A percentile compares a stretch with the other conserved stretches of the same genome.
Conservation (phyloP, 2,329 filamentous ascomycete genomes). For the Pseudocercospora crystallina region DNA sequence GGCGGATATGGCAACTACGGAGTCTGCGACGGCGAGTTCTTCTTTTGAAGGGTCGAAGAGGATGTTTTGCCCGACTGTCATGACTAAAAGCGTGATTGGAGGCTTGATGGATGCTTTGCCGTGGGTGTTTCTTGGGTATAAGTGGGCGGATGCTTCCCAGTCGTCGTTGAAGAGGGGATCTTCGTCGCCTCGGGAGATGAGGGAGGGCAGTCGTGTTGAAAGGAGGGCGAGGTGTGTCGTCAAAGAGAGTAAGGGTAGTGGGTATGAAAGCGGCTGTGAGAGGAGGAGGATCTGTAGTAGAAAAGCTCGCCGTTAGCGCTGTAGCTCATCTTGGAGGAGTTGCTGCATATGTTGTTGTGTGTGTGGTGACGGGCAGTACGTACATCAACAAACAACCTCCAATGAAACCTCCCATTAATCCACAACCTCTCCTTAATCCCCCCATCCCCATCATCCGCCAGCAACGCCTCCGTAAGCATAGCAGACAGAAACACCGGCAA, state of each 20-base stretch:
- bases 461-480: constrained; percentile 84
- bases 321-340: too few species aligned
- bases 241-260: constrained; percentile 85
- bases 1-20: constrained; percentile 81
- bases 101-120: constrained; percentile 54
- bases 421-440: constrained; percentile 67
- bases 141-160: constrained; percentile 77
- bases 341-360: neutral
- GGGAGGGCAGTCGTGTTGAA: constrained; percentile 75
- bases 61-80: constrained; percentile 81
- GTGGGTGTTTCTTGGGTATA: constrained; percentile 61
- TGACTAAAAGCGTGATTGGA: constrained; percentile 86
- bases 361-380: constrained; percentile 38
- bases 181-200: constrained; percentile 89
- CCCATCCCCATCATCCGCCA: constrained; percentile 71
- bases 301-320: too few species aligned
- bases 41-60: constrained; percentile 91
- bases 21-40: constrained; percentile 89
- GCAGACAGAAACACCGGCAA: constrained; percentile 81
- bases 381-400: constrained; percentile 94
- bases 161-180: constrained; percentile 98
- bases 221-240: constrained; percentile 92
- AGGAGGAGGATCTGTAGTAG: constrained; percentile 75
- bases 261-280: constrained; percentile 89
- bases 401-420: constrained; percentile 92